Evolutionary conservation across 306 rosid species (phyloP), one percentile per base, ranked within the genome.

Genomic region (Biancaea sappan): DNA sequence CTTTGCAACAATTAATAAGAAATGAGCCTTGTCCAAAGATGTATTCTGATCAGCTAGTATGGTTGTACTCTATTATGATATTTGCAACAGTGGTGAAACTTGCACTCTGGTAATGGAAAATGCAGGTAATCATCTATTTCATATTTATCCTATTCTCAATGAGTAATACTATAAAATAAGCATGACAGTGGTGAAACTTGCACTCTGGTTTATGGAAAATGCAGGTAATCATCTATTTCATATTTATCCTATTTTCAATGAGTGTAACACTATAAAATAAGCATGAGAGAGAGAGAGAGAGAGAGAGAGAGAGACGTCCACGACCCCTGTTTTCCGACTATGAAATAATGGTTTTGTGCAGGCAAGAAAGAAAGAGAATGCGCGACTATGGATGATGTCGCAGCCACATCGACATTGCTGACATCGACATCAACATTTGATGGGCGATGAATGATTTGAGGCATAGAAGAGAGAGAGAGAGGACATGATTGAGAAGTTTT

Each of bases 181-280:
- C n/a, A n/a, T n/a, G n/a, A 84, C 92, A 13, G 72, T 66, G 24
- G 98, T 92, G 72, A 94, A 94, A 80, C 88, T 94, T 64, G 81
- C 75, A 24, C 96, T 94, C 69, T 94, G 99, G 99, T 95, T n/a
- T 26, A 77, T 86, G 77, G 99, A 92, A 85, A 92, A 92, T 83
- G 99, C 99, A 52, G 93, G 99, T 95, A 80, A 76, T 32, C 21
- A 41, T 53, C 50, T 43, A 4, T 19, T 41, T 40, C 31, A 31
- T 29, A 54, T 68, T 72, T 78, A 40, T 68, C 65, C 61, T 47
- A 52, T 54, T 61, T 71, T n/a, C 48, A 35, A 50, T 35, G 1
- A 12, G 34, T n/a, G n/a, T 54, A 44, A 75, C 60, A 64, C 28
- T 43, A 70, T 48, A 8, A 24, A 25, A n/a, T n/a, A n/a, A n/a